A percentile compares a stretch with the other conserved stretches of the same genome.
Conservation (phyloP, 768 basidiomycete species). For the Serendipita sp. region DNA sequence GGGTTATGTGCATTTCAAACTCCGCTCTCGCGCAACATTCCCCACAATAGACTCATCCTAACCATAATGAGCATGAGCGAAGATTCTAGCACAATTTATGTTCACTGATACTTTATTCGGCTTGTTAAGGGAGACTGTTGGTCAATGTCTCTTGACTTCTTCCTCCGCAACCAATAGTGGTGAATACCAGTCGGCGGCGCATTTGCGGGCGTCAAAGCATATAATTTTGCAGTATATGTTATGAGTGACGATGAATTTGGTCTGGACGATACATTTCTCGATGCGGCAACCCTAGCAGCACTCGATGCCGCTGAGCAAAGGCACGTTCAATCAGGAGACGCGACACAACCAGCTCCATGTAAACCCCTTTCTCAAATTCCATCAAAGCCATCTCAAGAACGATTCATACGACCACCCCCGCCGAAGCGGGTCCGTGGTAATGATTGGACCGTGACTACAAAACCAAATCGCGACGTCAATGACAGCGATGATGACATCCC, state of each 20-base stretch:
- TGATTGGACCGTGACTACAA: neutral
- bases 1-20: neutral
- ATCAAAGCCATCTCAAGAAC: neutral
- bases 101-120: no score
- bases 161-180: no score
- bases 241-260: constrained; percentile 3
- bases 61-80: no score
- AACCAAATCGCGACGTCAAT: neutral
- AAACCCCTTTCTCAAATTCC: neutral
- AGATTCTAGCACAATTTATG: no score
- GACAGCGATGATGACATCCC: neutral
- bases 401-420: neutral
- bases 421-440: neutral
- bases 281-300: neutral
- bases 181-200: no score
- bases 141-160: no score
- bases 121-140: no score
- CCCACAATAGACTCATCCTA: no score
- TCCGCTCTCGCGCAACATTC: no score
- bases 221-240: no score
- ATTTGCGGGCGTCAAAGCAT: no score
- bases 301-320: neutral
- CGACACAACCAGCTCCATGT: neutral
- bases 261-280: neutral
- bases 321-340: neutral